Conservation (phyloP, 2,329 filamentous ascomycete genomes). For the Cordyceps farinosa region DNA sequence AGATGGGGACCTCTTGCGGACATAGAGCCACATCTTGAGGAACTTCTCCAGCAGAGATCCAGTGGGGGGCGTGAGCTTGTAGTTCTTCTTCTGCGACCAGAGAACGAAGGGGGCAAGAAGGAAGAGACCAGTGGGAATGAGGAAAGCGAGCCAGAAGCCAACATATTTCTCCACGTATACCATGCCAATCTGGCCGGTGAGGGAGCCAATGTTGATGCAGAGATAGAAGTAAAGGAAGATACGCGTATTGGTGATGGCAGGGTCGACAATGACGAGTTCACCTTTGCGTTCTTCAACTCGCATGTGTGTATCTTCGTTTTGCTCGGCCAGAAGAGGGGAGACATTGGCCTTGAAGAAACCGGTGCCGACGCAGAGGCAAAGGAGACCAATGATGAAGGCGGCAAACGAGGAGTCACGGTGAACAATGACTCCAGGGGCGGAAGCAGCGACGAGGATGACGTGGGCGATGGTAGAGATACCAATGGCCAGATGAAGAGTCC, state of each 20-base stretch:
- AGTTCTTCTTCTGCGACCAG: slow-evolving; percentile 56
- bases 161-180: slow-evolving; percentile 73
- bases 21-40: slow-evolving; percentile 55
- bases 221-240: slow-evolving; percentile 63
- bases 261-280: slow-evolving; percentile 68
- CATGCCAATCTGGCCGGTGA: slow-evolving; percentile 57
- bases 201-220: slow-evolving; percentile 62
- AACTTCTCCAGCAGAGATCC: slow-evolving; percentile 71
- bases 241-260: slow-evolving; percentile 62
- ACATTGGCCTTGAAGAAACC: slow-evolving; percentile 83
- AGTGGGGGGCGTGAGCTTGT: slow-evolving; percentile 61
- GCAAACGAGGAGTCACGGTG: slow-evolving; percentile 55
- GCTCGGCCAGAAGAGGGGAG: slow-evolving; percentile 66
- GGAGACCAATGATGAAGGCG: slow-evolving; percentile 65
- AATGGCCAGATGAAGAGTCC: slow-evolving; percentile 67
- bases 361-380: slow-evolving; percentile 58
- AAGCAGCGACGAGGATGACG: slow-evolving; percentile 61
- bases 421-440: slow-evolving; percentile 60
- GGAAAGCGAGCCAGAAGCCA: slow-evolving; percentile 70
- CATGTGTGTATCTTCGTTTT: slow-evolving; percentile 58
- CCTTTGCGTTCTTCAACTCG: slow-evolving; percentile 55
- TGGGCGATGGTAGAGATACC: slow-evolving; percentile 63
- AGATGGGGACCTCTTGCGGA: slow-evolving; percentile 61
- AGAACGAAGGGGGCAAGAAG: slow-evolving; percentile 59
- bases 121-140: slow-evolving; percentile 65